Evolutionary conservation across 2,329 filamentous ascomycete genomes (phyloP).

Genomic region (Ophiocordyceps camponoti-leonardi): DNA sequence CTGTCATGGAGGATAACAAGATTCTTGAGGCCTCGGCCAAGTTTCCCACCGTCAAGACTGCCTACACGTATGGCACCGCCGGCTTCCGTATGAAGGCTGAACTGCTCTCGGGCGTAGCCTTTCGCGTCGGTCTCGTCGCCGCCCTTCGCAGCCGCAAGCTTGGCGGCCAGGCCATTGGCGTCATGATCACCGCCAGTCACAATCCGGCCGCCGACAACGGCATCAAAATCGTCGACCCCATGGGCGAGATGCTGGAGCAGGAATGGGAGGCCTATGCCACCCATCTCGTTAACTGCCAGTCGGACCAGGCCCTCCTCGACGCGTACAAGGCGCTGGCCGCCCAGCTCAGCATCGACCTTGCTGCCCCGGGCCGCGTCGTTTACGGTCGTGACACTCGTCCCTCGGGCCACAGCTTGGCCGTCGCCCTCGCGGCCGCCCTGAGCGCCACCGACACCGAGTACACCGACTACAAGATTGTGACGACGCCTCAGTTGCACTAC

Average conservation of each 20-base stretch:
- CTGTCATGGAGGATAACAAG: slow-evolving; percentile 35
- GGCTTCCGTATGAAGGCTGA: slow-evolving; percentile 57
- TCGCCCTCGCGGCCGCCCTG: slow-evolving; percentile 63
- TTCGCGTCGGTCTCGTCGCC: slow-evolving; percentile 79
- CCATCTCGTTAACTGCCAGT: slow-evolving; percentile 67
- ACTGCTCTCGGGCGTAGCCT: slow-evolving; percentile 80
- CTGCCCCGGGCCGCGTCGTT: slow-evolving; percentile 59
- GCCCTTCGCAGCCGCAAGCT: slow-evolving; percentile 80
- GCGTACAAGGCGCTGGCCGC: slow-evolving; percentile 62
- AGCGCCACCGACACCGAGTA: slow-evolving; percentile 57
- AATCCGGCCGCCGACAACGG: slow-evolving; percentile 83
- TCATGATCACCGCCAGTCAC: slow-evolving; percentile 93
- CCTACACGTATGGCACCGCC: slow-evolving; percentile 49
- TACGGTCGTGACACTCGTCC: slow-evolving; percentile 87
- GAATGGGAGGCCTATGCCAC: slow-evolving; percentile 89
- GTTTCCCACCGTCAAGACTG: slow-evolving; percentile 38
- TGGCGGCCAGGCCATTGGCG: slow-evolving; percentile 77
- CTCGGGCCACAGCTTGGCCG: slow-evolving; percentile 70
- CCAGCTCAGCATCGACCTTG: slow-evolving; percentile 58
- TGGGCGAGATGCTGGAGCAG: slow-evolving; percentile 95
- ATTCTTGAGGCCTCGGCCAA: slow-evolving; percentile 44
- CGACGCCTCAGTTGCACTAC: slow-evolving; percentile 96
- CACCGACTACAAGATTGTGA: slow-evolving; percentile 78
- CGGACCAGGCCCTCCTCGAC: slow-evolving; percentile 56
- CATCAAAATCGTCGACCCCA: slow-evolving; percentile 89